Evolutionary conservation across 148 eudicot genomes (phyloP).

Genomic region (Camellia lanceoleosa): DNA sequence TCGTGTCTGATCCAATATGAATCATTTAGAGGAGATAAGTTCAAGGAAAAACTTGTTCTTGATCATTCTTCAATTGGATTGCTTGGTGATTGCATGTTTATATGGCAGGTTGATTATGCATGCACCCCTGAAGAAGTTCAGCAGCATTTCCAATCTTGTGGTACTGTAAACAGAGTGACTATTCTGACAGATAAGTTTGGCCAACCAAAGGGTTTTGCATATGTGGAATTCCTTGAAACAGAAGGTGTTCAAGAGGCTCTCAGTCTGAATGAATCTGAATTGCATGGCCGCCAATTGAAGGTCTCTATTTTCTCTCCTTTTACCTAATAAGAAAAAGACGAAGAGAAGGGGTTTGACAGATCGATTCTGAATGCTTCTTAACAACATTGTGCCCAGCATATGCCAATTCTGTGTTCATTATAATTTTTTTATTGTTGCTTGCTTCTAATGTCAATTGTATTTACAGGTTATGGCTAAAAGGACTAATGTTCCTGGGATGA

Average conservation of each 20-base stretch:
- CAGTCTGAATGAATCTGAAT: constrained; percentile 76
- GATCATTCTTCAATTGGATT: background rate
- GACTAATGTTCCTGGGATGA: constrained; percentile 96
- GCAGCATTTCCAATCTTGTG: constrained; percentile 92
- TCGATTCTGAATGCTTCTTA: background rate
- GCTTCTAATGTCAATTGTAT: background rate
- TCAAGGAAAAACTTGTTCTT: background rate
- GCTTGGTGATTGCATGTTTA: background rate
- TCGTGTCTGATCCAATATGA: background rate
- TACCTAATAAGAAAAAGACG: background rate
- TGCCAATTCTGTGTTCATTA: background rate
- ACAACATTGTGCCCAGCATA: background rate
- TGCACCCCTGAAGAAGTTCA: constrained; percentile 99
- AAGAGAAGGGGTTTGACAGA: background rate
- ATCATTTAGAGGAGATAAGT: background rate
- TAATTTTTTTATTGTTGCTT: constrained; percentile 5
- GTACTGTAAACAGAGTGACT: constrained; percentile 86
- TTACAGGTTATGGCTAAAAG: constrained; percentile 77
- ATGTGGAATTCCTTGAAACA: constrained; percentile 84
- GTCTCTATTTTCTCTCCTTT: constrained; percentile 24
- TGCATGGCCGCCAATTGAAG: constrained; percentile 96
- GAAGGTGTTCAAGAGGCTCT: constrained; percentile 93
- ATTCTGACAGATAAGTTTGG: constrained; percentile 93
- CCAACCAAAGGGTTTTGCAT: constrained; percentile 96
- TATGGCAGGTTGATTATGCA: constrained; percentile 89